phyloP scores from a whole-genome alignment of 495 filamentous ascomycete species.

The Hypoxylon fuscum region DNA sequence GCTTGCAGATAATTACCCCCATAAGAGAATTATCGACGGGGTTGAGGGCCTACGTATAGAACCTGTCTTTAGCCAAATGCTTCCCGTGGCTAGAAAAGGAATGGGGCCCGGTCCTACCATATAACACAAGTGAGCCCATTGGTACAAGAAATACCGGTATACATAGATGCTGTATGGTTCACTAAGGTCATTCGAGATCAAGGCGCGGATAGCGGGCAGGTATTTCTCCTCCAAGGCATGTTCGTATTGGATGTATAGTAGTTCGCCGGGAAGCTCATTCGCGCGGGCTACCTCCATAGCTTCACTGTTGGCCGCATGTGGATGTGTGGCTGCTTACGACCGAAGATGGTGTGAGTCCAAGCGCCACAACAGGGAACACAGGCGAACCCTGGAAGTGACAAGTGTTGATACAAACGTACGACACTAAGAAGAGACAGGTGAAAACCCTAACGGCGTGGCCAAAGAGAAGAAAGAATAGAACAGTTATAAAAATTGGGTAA shows the following conservation, averaged over 20 bases:
- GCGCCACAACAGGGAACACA: not conserved
- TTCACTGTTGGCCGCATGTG: conserved; percentile 12
- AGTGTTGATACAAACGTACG: not conserved
- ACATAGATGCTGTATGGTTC: conserved; percentile 99
- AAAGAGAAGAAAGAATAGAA: too few species aligned
- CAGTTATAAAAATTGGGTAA: too few species aligned
- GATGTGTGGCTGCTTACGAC: not conserved
- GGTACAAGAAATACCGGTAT: conserved; percentile 97
- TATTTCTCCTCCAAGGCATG: conserved; percentile 79
- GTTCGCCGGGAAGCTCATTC: conserved; percentile 56
- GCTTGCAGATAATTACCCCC: conserved; percentile 95
- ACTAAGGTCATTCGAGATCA: conserved; percentile 97
- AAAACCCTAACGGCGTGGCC: not conserved
- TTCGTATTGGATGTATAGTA: conserved; percentile 87
- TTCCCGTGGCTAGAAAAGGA: not conserved
- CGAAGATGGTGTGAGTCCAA: not conserved
- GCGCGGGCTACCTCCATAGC: conserved; percentile 38
- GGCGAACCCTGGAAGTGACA: not conserved
- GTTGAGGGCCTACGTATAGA: conserved; percentile 69
- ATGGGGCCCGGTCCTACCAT: conserved; percentile 63
- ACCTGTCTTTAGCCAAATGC: conserved; percentile 8
- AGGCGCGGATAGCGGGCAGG: conserved; percentile 84
- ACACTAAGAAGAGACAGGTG: not conserved
- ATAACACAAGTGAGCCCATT: conserved; percentile 97
- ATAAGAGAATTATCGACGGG: conserved; percentile 61